Evolutionary conservation across 768 basidiomycete species (phyloP).

Genomic region (Termitomyces sp.): DNA sequence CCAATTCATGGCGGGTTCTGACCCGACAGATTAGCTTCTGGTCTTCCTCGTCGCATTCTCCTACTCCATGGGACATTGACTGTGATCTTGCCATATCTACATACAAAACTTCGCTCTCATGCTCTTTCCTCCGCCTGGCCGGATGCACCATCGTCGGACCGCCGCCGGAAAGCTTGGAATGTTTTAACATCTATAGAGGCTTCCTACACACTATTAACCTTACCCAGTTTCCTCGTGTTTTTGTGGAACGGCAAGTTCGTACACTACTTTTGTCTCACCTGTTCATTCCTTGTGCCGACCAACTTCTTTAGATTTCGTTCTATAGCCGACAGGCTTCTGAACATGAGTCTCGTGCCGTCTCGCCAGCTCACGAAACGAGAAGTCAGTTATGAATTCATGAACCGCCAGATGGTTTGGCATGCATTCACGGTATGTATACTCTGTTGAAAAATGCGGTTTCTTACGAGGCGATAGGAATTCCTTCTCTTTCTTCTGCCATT

Average conservation of each 20-base stretch:
- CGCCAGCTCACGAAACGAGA: constrained; percentile 67
- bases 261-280: neutral
- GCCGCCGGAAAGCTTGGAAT: constrained; percentile 70
- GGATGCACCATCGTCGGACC: constrained; percentile 79
- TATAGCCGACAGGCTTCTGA: constrained; percentile 70
- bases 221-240: constrained; percentile 80
- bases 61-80: constrained; percentile 69
- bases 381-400: constrained; percentile 98
- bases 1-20: constrained; percentile 6
- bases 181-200: constrained; percentile 64
- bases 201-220: constrained; percentile 50
- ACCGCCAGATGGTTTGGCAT: constrained; percentile 99
- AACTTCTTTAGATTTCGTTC: constrained; percentile 71
- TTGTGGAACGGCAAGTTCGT: constrained; percentile 77
- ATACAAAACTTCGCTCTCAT: constrained; percentile 65
- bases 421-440: constrained; percentile 79
- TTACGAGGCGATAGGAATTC: constrained; percentile 66
- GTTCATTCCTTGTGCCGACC: neutral
- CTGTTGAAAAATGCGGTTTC: constrained; percentile 5
- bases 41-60: constrained; percentile 56
- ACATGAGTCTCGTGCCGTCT: constrained; percentile 70
- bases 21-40: constrained; percentile 43
- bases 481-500: constrained; percentile 88
- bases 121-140: constrained; percentile 89
- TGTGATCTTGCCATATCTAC: constrained; percentile 72